Evolutionary conservation across 208 protist genomes (phyloP), one percentile per base, ranked within the genome.

Genomic region (Acanthamoeba healyi): DNA sequence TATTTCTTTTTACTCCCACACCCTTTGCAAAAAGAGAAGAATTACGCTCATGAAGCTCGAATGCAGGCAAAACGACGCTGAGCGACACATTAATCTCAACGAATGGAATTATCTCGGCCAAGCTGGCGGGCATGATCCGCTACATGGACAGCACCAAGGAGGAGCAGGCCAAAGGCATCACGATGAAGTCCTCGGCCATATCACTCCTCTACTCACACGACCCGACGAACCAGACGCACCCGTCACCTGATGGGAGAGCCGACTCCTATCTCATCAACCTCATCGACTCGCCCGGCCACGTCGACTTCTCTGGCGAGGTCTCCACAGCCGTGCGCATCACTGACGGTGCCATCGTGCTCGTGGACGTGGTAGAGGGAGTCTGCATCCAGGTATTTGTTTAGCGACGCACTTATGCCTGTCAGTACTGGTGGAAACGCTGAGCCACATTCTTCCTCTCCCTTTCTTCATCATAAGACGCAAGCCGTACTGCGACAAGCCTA

Each of bases 211-310:
- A 97, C 82, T 19, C 34, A 2, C 92, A 94, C 63, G 34, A 91
- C 56, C 32, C 42, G 17, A 26, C 65, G 29, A 67, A 74, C 44
- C 67, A 74, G 29, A 70, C 89, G 0, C 67, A 82, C 32, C 46
- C 44, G 67, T 12, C 89, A 7, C 38, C 46, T 17, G 89, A 7
- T 22, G 89, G 65, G 36, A 74, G 46, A 24, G 56, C 61, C 38
- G 42, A 67, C 19, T 72, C 54, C 38, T 97, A 98, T 56, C 95
- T 99, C 7, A 96, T 99, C 42, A 99, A 99, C 96, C 97, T 99
- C 9, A 99, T 99, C 38, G 99, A 99, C 97, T 99, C 99, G 19
- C 99, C 99, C 19, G 99, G 99, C 4, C 99, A 99, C 96, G 99
- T 99, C 67, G 99, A 99, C 97, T 99, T 99, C 95, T 98, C 98